Base-by-base conservation (phyloP, 192 early-diverging fungal genomes). In the Linnemannia elongata region DNA sequence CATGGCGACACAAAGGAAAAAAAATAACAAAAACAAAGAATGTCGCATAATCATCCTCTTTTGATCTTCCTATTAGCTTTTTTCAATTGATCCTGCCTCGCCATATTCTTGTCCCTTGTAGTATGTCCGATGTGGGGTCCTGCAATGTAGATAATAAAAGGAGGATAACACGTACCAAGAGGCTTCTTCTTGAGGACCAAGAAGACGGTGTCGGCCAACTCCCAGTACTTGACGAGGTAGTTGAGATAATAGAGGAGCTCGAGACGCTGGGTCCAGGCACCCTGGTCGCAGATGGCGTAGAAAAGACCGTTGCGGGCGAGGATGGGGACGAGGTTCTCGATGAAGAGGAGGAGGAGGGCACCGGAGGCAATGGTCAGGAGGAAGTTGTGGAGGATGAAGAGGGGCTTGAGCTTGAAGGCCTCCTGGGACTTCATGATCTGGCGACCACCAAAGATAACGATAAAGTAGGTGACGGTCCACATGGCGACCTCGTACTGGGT, bases 211-310 rank as follows among this genome's bases (percentile, higher is more conserved):
- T 97, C 97, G 70, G 92, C 89, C 76, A 98, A 91, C 89, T 98
- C 97, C 91, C 94, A 94, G 91, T 95, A 97, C 90, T 98, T 98
- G 88, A 96, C 94, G 63, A 97, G 92, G 89, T 97, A 97, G 91
- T 98, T 98, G 79, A 98, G 91, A 87, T 96, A 97, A 92, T 97
- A 98, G 20, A 96, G 89, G 68, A 96, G 88, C 83, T 97, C 96
- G 44, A 97, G 89, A 63, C 91, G 90, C 82, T 96, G 94, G 69
- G 94, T 96, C 94, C 94, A 96, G 55, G 92, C 94, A 73, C 90
- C 80, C 52, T 89, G 78, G 74, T 92, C 66, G 89, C 96, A 97
- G 54, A 97, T 89, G 38, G 94, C 90, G 69, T 93, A 92, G 82
- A 95, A 94, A 27, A 96, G 57, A 38, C 96, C 96, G 55, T 97